Evolutionary conservation across 371 early-diverging fungal genomes (phyloP), one percentile per base, ranked within the genome.

Genomic region (Saksenaea oblongispora): DNA sequence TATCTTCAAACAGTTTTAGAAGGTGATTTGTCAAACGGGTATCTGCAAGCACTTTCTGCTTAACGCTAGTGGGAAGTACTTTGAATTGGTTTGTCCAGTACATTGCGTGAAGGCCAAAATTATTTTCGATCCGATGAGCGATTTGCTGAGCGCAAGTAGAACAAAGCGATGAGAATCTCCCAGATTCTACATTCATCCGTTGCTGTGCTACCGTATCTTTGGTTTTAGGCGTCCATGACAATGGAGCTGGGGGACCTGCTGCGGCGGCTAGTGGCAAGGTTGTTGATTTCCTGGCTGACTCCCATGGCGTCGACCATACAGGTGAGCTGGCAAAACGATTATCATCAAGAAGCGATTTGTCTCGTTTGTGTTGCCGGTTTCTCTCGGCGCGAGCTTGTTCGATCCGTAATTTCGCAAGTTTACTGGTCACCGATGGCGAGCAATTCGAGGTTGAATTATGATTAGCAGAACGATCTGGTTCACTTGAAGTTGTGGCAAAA

Each of bases 371-470:
- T 28, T 44, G 59, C 0, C 65, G 53, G 24, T 64, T 64, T 9
- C 41, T 44, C 27, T 59, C 55, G 13, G 65, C 59, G 15, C 65
- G 54, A 34, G 39, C 42, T 28, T 64, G 65, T 26, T 64, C 65
- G 13, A 51, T 34, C 17, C 65, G 59, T 35, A 64, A 34, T 26
- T 54, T 26, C 1, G 55, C 39, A 5, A 64, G 14, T 1, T 55
- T 58, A 27, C 55, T 42, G 1, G 59, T 54, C 10, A 64, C 65
- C 9, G 59, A 64, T 5, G 13, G 22, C 5, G 51, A 47, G 17
- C 22, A 17, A 47, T 17, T 1, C 22, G 51, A 18, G 1, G n/a
- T 47, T 22, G 51, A 2, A 47, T 47, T 7, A 10, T 17, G 10
- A 47, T 47, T 47, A 18, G 18, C 22, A 22, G n/a, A 22, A 22